Evolutionary conservation across 768 basidiomycete species (phyloP), one percentile per base, ranked within the genome.

Genomic region (Saitozyma podzolica): DNA sequence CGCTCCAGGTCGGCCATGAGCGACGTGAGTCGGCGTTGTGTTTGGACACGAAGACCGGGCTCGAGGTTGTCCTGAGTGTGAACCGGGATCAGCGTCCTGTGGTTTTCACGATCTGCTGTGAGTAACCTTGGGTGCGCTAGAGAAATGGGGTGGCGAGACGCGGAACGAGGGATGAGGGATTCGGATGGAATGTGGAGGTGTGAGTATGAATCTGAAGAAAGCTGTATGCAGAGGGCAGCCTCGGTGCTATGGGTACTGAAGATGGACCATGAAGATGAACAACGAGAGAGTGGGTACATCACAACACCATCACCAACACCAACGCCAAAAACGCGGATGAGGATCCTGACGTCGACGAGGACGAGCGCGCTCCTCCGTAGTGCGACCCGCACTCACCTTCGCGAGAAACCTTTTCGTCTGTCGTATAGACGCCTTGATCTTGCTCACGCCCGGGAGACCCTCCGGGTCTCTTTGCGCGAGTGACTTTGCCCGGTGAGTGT

Each of bases 371-470:
- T 6, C 47, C 47, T 48, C 14, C 47, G 47, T 48, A 11, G 45
- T 17, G 6, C 6, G 11, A 47, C 2, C 45, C 13, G 45, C 13
- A 66, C 79, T 62, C 48, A 89, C 90, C 84, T 89, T 93, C 29
- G 89, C 88, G 41, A 95, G 83, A 43, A 97, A 80, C 52, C 94
- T 82, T 64, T 85, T 85, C 0, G 92, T 89, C 80, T 95, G 92
- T 58, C 94, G 82, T 57, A 97, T 80, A 37, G 87, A 82, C 6
- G 92, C 84, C 78, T 96, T 97, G 66, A 95, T 81, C 80, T 92
- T 96, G 69, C 89, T 89, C 7, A 92, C 84, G 14, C 92, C 92
- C 3, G 87, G 88, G 6, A 82, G 45, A 9, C 71, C 73, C 59
- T 61, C 60, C 3, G 63, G 58, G 56, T 70, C 68, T n/a, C 71